Percentiles rank a stretch among this genome's conserved stretches.
These are phyloP conservation scores for Aquilaria sinensis DNA, from an alignment of 345 rosid genomes.

Conservation along the genomic window DNA sequence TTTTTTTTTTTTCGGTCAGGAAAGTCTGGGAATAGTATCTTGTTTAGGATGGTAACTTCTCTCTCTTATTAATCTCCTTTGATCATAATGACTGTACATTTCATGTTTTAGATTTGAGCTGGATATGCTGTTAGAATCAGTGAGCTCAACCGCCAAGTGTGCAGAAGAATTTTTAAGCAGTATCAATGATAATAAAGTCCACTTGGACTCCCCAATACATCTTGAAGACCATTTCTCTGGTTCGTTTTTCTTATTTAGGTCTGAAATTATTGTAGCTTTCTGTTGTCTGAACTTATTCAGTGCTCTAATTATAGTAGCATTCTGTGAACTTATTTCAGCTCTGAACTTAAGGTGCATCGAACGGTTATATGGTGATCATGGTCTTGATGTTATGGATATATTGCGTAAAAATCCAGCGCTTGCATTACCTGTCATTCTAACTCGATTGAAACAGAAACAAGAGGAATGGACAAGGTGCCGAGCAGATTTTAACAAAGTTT, in stretches of 20 bases:
- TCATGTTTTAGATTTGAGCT: conserved; percentile 64
- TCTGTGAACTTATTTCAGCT: conserved; percentile 37
- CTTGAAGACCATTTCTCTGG: conserved; percentile 69
- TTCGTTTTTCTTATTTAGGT: conserved; percentile 25
- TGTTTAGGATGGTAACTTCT: too few species aligned
- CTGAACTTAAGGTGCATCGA: conserved; percentile 75
- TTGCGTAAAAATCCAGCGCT: conserved; percentile 69
- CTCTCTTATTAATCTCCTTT: background rate
- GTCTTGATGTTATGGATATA: conserved; percentile 80
- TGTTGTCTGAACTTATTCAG: conserved; percentile 9
- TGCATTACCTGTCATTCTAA: conserved; percentile 69
- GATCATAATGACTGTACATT: background rate
- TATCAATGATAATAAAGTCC: conserved; percentile 49
- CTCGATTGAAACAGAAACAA: conserved; percentile 85
- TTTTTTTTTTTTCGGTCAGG: background rate
- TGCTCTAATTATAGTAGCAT: conserved; percentile 1
- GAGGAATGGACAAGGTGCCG: conserved; percentile 89
- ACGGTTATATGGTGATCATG: conserved; percentile 91
- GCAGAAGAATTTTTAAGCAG: conserved; percentile 58
- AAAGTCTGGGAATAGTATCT: too few species aligned
- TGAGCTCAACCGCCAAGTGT: conserved; percentile 63
- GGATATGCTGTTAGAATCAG: conserved; percentile 91
- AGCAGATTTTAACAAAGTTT: conserved; percentile 78
- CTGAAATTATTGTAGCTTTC: conserved; percentile 7
- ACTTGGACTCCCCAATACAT: conserved; percentile 37